Evolutionary conservation across 768 basidiomycete species (phyloP), one percentile per base, ranked within the genome.

Genomic region (Naematelia aurantialba): DNA sequence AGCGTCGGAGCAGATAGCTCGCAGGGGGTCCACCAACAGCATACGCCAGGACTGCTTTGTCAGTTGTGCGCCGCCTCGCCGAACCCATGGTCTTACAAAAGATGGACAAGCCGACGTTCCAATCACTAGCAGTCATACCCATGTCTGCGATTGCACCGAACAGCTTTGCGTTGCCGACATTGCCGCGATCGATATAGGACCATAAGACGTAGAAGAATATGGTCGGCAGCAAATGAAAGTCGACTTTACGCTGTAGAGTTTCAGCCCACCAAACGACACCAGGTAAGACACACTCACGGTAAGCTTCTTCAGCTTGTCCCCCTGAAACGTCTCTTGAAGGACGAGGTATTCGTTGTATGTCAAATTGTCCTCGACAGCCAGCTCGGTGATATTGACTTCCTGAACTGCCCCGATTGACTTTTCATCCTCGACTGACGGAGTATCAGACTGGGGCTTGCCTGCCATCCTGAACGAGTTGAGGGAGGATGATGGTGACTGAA

Each of bases 91-190:
- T 34, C 39, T 44, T 34, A 31, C 52, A 45, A 51, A 52, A 56
- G 21, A 47, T 44, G 14, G 56, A 46, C 21, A 58, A 25, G 21
- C 48, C 56, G 29, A 57, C 44, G 21, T 52, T 52, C 17, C 44
- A 62, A 14, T 57, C 42, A 13, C 10, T 34, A 2, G 45, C 60
- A 19, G 31, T 58, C 60, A 62, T 62, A 2, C 47, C 24, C 14
- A 58, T 50, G n/a, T 52, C 56, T 5, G 48, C 42, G 22, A 44
- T 17, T 11, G 50, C 29, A 52, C 69, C 69, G 44, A 63, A 67
- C 2, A 70, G 60, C 50, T 57, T 60, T 13, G 69, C 69, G 52
- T 70, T 70, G 14, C 63, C 64, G 31, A 70, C 69, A 59, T 70
- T 70, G 12, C 60, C 66, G 45, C 66, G 55, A 52, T 68, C 66